These are phyloP conservation scores for Somion occarium DNA, from an alignment of 1,284 basidiomycete genomes.

Conservation along the genomic window DNA sequence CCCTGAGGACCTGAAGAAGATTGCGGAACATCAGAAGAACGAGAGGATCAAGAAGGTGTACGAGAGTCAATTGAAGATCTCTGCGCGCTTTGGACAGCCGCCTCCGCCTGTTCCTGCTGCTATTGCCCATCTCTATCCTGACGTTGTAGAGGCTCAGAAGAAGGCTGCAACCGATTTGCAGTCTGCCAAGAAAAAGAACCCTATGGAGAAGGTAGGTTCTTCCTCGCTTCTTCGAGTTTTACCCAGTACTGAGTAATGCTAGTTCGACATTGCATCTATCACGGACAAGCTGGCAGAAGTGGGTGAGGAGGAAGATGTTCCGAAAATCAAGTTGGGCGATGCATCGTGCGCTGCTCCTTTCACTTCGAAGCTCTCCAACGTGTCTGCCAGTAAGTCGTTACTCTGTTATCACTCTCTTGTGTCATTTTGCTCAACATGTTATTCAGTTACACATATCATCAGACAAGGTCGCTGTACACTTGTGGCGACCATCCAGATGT, in stretches of 20 bases:
- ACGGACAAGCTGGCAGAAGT: conserved; percentile 88
- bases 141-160: conserved; percentile 87
- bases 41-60: conserved; percentile 95
- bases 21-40: conserved; percentile 85
- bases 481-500: conserved; percentile 97
- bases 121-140: conserved; percentile 81
- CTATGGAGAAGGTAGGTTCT: conserved; percentile 77
- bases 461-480: conserved; percentile 95
- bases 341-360: conserved; percentile 96
- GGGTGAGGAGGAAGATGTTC: conserved; percentile 90
- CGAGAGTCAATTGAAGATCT: conserved; percentile 88
- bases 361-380: conserved; percentile 92
- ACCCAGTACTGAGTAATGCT: conserved; percentile 6
- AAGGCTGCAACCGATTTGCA: conserved; percentile 63
- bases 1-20: conserved; percentile 85
- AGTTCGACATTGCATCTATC: conserved; percentile 88
- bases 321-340: conserved; percentile 95
- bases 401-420: too few species aligned
- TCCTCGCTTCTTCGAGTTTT: neutral
- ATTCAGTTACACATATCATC: conserved; percentile 86
- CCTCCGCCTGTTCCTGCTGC: conserved; percentile 86
- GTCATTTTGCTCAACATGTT: conserved; percentile 12
- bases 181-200: conserved; percentile 72
- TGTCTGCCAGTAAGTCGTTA: conserved; percentile 83
- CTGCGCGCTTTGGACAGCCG: conserved; percentile 83